Evolutionary conservation across 371 early-diverging fungal genomes (phyloP).

Genomic region (Funneliformis caledonium): DNA sequence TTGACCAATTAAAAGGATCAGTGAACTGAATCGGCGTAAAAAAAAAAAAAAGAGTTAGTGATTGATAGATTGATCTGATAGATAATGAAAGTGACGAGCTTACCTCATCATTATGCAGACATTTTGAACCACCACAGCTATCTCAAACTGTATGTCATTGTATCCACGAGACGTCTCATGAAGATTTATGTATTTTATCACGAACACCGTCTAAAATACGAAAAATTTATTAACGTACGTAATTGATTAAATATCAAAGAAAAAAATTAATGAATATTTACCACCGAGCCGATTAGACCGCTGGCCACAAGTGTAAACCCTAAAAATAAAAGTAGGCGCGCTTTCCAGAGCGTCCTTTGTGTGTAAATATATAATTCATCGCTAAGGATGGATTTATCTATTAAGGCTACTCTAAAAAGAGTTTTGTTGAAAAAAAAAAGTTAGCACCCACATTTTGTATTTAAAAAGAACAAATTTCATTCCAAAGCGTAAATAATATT

Average conservation of each 20-base stretch:
- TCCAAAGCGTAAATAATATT: slow-evolving; percentile 41
- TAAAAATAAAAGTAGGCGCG: slow-evolving; percentile 69
- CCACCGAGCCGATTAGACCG: slow-evolving; percentile 72
- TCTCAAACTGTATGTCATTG: background rate
- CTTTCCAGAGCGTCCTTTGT: slow-evolving; percentile 57
- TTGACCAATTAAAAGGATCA: background rate
- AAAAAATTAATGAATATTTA: slow-evolving; percentile 44
- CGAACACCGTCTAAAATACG: background rate
- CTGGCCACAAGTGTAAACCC: slow-evolving; percentile 77
- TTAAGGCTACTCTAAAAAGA: slow-evolving; percentile 9
- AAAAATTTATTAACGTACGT: background rate
- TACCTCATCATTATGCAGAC: slow-evolving; percentile 23
- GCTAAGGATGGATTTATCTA: slow-evolving; percentile 3
- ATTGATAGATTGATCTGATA: too few relatives aligned
- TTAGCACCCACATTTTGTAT: background rate
- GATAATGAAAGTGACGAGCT: background rate
- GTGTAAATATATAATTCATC: slow-evolving; percentile 7
- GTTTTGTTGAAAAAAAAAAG: background rate
- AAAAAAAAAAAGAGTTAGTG: background rate
- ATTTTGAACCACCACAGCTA: slow-evolving; percentile 19
- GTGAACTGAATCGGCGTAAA: background rate
- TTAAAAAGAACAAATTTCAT: background rate
- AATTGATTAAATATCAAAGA: background rate
- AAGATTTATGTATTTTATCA: background rate
- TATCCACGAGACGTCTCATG: background rate